Evolutionary conservation across 164 flowering plant genomes (phyloP).

Genomic region (Magnolia changhungtana): DNA sequence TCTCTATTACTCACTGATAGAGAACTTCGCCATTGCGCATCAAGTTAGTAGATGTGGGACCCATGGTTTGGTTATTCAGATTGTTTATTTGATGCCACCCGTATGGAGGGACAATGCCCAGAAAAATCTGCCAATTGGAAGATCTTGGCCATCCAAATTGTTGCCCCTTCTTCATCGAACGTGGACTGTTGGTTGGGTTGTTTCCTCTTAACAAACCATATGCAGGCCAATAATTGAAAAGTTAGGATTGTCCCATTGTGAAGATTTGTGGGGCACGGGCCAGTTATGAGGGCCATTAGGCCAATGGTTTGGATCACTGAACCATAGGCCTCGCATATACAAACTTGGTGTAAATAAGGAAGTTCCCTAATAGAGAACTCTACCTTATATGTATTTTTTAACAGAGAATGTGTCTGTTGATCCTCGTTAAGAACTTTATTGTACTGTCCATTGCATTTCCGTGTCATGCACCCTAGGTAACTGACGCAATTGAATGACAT

Average conservation of each 20-base stretch:
- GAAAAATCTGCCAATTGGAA: background rate
- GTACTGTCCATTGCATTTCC: no score
- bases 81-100: background rate
- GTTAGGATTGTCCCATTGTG: background rate
- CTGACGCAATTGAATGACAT: background rate
- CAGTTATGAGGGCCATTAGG: background rate
- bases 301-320: background rate
- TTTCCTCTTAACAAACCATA: no score
- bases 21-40: no score
- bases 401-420: no score
- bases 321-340: background rate
- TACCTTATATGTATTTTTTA: no score
- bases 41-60: background rate
- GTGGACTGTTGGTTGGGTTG: background rate
- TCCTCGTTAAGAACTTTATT: no score
- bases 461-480: no score
- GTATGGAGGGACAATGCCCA: background rate
- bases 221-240: background rate
- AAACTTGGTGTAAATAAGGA: background rate
- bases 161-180: background rate
- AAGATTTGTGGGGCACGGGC: background rate
- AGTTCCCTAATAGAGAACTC: no score
- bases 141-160: background rate
- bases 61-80: background rate
- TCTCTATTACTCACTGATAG: no score